Evolutionary conservation across 2,329 filamentous ascomycete genomes (phyloP).

Genomic region (Scedosporium minutisporum): DNA sequence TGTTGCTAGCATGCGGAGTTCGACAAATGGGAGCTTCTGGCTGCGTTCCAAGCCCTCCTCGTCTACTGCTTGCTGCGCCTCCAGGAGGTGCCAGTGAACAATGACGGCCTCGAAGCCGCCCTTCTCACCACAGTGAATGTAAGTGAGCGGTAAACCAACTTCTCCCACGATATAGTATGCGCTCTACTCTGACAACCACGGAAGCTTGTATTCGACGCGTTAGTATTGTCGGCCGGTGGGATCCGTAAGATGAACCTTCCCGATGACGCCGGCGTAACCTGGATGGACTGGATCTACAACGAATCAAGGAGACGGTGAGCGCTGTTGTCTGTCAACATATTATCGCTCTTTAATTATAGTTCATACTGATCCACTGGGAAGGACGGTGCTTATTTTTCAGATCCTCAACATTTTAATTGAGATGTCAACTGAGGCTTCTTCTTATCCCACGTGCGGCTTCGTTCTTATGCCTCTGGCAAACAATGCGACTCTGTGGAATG

Average conservation of each 20-base stretch:
- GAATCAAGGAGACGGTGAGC: slow-evolving; percentile 11
- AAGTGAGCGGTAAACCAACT: too few relatives aligned
- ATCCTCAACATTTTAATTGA: slow-evolving; percentile 9
- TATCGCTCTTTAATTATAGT: too few relatives aligned
- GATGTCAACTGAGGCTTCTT: background rate
- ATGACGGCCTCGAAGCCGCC: too few relatives aligned
- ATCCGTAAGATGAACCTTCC: slow-evolving; percentile 4
- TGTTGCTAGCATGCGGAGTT: slow-evolving; percentile 7
- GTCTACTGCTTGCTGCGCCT: slow-evolving; percentile 11
- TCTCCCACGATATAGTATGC: background rate
- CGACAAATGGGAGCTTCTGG: slow-evolving; percentile 11
- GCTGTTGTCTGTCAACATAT: too few relatives aligned
- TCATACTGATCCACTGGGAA: too few relatives aligned
- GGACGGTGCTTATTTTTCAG: slow-evolving; percentile 6
- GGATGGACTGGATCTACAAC: slow-evolving; percentile 10
- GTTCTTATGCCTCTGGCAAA: slow-evolving; percentile 9
- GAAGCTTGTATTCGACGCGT: too few relatives aligned
- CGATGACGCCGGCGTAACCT: slow-evolving; percentile 4
- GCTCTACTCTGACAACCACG: too few relatives aligned
- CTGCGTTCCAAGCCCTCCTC: slow-evolving; percentile 11
- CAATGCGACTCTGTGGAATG: slow-evolving; percentile 8
- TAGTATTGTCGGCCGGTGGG: background rate
- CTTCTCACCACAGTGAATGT: too few relatives aligned
- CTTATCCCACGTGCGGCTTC: slow-evolving; percentile 6
- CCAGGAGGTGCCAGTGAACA: slow-evolving; percentile 2